Conservation (phyloP, 2,329 filamentous ascomycete species). For the Trichoderma sp. region DNA sequence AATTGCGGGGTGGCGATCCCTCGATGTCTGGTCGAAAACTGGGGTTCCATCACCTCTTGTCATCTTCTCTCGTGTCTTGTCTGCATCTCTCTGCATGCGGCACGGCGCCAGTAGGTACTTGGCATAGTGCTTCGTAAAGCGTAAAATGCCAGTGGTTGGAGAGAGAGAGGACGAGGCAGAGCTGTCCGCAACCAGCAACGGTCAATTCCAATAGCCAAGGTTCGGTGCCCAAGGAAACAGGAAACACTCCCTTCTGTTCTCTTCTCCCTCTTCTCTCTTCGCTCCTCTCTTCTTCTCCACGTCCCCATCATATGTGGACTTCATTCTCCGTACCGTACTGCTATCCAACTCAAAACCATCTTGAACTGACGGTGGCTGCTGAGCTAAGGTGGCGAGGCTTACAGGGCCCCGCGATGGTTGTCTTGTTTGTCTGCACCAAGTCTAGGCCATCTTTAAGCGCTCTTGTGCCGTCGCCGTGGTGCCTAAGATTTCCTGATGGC, state of each 20-base stretch:
- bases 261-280: not conserved
- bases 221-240: not conserved
- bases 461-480: not conserved
- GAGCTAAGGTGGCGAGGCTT: conserved; percentile 16
- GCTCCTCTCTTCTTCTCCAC: not conserved
- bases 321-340: not conserved
- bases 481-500: not conserved
- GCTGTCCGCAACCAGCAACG: not conserved
- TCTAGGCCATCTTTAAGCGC: not conserved
- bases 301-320: not conserved
- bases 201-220: not conserved
- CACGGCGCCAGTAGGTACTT: not conserved
- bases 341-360: not conserved
- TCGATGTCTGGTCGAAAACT: conserved; percentile 1
- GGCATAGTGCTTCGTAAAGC: not conserved
- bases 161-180: not conserved
- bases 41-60: conserved; percentile 4
- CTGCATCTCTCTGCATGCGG: conserved; percentile 9
- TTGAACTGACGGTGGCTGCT: conserved; percentile 8
- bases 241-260: not conserved
- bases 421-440: not conserved
- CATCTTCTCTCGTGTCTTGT: not conserved
- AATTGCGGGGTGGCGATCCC: conserved; percentile 19
- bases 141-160: not conserved
- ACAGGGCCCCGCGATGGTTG: not conserved